Base-by-base conservation (phyloP, 2,329 filamentous ascomycete species). In the Ceratocystis alfenasii region DNA sequence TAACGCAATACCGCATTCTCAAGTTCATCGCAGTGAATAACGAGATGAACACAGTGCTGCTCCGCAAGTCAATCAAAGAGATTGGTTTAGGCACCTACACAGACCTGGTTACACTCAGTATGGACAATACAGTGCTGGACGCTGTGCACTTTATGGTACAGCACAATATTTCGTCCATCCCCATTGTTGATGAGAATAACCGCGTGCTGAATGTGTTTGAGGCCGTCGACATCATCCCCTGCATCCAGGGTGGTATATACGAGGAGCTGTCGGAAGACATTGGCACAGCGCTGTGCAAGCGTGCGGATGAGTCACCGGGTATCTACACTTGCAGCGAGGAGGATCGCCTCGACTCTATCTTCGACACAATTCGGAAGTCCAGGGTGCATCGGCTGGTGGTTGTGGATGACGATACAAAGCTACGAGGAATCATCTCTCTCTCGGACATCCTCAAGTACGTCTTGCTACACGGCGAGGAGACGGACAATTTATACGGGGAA, bases 1-100 rank as follows among this genome's bases (percentile, higher is more conserved):
- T 99, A 67, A 99, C 94, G 0, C 94, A 99, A 75, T 99, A 99
- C 76, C 88, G 95, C 67, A 97, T 99, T 71, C 83, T 99, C 69
- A 99, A 99, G 75, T 99, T 99, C 75, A 95, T 99, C 69, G 92
- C 94, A 10, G 93, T 99, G 76, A 99, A 99, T 76, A 84, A 83
- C 71, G 84, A 87, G 72, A 86, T 87, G 71, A 89, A 95, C 73
- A 96, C 93, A 3, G 87, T 95, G 71, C 83, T 91, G 73, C 78
- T 99, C 68, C 89, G 90, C 73, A 96, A 95, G 77, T 87, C 90
- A 8, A 80, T 99, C 66, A 84, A 85, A 68, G 91, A 96, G 69
- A 83, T 97, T 65, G 84, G 85, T 30, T 80, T 99, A 7, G 95
- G 94, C 63, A 93, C 90, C 1, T 97, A 96, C 74, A 78, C 81